Percentiles rank a stretch among this genome's conserved stretches.
Conservation (phyloP, 225 moss, liverwort and hornwort genomes). For the Physcomitrellopsis africana region DNA sequence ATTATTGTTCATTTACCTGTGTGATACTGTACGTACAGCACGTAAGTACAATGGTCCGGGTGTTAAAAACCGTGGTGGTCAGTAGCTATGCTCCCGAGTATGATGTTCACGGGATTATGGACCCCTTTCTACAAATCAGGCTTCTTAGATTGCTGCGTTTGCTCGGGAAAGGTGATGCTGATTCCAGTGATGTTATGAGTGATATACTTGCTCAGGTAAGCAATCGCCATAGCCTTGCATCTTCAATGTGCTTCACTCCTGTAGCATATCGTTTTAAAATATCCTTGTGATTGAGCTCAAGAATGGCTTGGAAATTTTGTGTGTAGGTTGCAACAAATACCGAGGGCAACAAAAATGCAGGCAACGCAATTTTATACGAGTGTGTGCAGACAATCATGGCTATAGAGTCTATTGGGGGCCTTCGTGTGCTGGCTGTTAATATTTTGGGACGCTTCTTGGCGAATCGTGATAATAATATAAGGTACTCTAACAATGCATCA, state of each 20-base stretch:
- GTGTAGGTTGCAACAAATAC: conserved; percentile 84
- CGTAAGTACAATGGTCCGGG: conserved; percentile 60
- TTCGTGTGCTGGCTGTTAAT: conserved; percentile 74
- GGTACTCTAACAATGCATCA: conserved; percentile 31
- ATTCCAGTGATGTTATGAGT: conserved; percentile 81
- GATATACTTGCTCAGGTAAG: conserved; percentile 81
- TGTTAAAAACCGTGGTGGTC: conserved; percentile 73
- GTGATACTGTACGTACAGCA: conserved; percentile 61
- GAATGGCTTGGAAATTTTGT: background rate
- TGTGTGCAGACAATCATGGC: conserved; percentile 87
- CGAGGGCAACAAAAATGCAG: conserved; percentile 79
- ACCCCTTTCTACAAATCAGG: conserved; percentile 77
- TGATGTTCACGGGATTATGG: conserved; percentile 72
- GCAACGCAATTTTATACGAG: conserved; percentile 83
- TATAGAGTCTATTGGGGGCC: conserved; percentile 78
- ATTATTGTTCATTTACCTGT: conserved; percentile 7
- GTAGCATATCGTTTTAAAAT: background rate
- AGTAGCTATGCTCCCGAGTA: conserved; percentile 82
- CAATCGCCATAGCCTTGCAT: conserved; percentile 15
- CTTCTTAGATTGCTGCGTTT: conserved; percentile 68
- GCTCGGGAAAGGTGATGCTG: conserved; percentile 71
- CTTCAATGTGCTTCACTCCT: background rate
- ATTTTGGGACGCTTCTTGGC: conserved; percentile 80
- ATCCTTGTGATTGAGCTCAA: background rate
- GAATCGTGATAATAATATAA: conserved; percentile 78